Evolutionary conservation across 345 rosid genomes (phyloP).

Genomic region (Kandelia obovata): DNA sequence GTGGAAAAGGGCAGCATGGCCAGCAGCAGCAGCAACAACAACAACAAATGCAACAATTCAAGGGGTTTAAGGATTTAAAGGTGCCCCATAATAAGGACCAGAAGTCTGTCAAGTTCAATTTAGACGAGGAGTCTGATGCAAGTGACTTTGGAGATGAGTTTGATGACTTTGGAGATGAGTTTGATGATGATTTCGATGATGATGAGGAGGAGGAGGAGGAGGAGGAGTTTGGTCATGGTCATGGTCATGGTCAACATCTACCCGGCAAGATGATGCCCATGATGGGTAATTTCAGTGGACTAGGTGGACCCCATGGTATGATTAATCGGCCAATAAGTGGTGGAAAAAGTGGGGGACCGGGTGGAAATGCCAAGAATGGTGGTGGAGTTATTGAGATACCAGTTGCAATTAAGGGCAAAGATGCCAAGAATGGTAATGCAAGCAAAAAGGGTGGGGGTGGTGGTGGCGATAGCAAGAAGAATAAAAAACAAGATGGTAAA

Average conservation of each 20-base stretch:
- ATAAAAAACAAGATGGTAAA: slow-evolving; percentile 16
- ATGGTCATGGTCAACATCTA: slow-evolving; percentile 46
- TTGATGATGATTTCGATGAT: slow-evolving; percentile 36
- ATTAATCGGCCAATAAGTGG: slow-evolving; percentile 35
- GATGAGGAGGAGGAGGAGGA: slow-evolving; percentile 41
- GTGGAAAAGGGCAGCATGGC: slow-evolving; percentile 36
- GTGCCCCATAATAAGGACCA: slow-evolving; percentile 35
- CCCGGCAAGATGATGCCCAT: slow-evolving; percentile 36
- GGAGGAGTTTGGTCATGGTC: slow-evolving; percentile 35
- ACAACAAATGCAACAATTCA: slow-evolving; percentile 51
- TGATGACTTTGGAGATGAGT: slow-evolving; percentile 39
- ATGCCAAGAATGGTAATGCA: background rate
- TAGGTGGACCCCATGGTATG: slow-evolving; percentile 25
- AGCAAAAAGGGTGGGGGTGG: slow-evolving; percentile 34
- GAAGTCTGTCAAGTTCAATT: slow-evolving; percentile 62
- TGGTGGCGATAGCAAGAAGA: slow-evolving; percentile 7
- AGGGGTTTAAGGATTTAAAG: slow-evolving; percentile 40
- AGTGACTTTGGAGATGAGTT: slow-evolving; percentile 26
- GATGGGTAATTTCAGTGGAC: slow-evolving; percentile 30
- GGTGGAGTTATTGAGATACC: slow-evolving; percentile 22
- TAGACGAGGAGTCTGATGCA: slow-evolving; percentile 32
- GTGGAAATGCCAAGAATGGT: slow-evolving; percentile 19
- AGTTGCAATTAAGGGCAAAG: background rate
- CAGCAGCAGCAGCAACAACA: slow-evolving; percentile 23
- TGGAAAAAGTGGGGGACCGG: background rate